Conservation (phyloP, 2,329 filamentous ascomycete genomes). For the Biscogniauxia sp. region DNA sequence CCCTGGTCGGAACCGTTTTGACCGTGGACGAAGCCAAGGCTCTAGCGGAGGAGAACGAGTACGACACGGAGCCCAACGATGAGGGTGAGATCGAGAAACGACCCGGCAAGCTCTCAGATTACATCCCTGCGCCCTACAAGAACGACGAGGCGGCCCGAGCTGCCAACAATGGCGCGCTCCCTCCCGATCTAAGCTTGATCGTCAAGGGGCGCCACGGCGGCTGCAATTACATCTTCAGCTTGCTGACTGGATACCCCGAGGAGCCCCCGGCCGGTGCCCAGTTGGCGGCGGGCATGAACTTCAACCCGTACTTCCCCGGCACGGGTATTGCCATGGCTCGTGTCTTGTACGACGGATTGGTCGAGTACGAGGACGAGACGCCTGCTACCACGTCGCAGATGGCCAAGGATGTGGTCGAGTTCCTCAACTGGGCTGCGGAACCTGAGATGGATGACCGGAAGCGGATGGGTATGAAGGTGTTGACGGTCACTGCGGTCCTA, state of each 20-base stretch:
- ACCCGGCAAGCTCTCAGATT: conserved; percentile 96
- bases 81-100: conserved; percentile 98
- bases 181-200: conserved; percentile 95
- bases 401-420: conserved; percentile 99
- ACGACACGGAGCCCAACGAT: conserved; percentile 96
- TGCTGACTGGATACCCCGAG: conserved; percentile 96
- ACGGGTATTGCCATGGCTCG: conserved; percentile 98
- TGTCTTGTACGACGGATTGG: conserved; percentile 94
- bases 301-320: conserved; percentile 99
- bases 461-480: conserved; percentile 98
- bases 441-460: conserved; percentile 99
- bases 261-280: conserved; percentile 87
- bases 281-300: conserved; percentile 90
- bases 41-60: conserved; percentile 96
- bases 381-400: conserved; percentile 96
- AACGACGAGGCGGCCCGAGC: conserved; percentile 98
- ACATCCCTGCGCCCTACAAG: conserved; percentile 92
- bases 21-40: conserved; percentile 98
- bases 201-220: conserved; percentile 97
- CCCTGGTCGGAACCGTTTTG: conserved; percentile 85
- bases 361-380: conserved; percentile 97
- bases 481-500: conserved; percentile 75
- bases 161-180: conserved; percentile 96
- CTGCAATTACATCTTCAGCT: conserved; percentile 96
- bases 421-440: conserved; percentile 98